These are phyloP conservation scores for Colletotrichum sansevieriae DNA, from an alignment of 2,329 filamentous ascomycete genomes.

Conservation along the genomic window DNA sequence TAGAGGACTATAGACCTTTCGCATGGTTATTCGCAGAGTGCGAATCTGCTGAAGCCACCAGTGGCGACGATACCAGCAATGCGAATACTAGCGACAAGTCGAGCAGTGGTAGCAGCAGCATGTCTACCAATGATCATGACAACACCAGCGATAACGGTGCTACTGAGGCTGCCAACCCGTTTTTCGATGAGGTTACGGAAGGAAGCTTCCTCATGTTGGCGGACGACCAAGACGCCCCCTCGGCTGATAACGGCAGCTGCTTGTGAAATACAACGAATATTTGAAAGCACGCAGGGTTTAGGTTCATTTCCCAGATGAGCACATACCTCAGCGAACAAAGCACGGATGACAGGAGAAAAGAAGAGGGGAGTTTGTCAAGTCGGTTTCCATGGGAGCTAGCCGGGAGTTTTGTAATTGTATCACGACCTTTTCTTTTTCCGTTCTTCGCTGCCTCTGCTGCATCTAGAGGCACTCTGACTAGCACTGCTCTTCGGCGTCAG, in stretches of 20 bases:
- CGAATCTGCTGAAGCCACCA: neutral
- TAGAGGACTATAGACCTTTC: neutral
- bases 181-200: conserved; percentile 8
- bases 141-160: neutral
- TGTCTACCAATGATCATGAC: neutral
- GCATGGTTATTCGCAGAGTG: neutral
- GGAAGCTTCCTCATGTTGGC: conserved; percentile 20
- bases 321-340: neutral
- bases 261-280: neutral
- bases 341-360: conserved; percentile 10
- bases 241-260: conserved; percentile 29
- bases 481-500: conserved; percentile 23
- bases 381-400: conserved; percentile 18
- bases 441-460: neutral
- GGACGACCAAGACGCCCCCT: neutral
- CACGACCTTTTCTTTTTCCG: conserved; percentile 4
- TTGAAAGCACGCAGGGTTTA: neutral
- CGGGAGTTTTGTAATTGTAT: conserved; percentile 34
- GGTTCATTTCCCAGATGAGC: neutral
- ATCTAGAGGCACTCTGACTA: neutral
- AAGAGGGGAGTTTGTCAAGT: neutral
- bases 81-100: neutral
- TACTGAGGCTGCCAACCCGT: neutral
- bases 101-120: conserved; percentile 7
- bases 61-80: conserved; percentile 4